A percentile compares a stretch with the other conserved stretches of the same genome.
These are phyloP conservation scores for Apiosordaria backusii DNA, from an alignment of 495 filamentous ascomycete genomes.

Conservation along the genomic window DNA sequence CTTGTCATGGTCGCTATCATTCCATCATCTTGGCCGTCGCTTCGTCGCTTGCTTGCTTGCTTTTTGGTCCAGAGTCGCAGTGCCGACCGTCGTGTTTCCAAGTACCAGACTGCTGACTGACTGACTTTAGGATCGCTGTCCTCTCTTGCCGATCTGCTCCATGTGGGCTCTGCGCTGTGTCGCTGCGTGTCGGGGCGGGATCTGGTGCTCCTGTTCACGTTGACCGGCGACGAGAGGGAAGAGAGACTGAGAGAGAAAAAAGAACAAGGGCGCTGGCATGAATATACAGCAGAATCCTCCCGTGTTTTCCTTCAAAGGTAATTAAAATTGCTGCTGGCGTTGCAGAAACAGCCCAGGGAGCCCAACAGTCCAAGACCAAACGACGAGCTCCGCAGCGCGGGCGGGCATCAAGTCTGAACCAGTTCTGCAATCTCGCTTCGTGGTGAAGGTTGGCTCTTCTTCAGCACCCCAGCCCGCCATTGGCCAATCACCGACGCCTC, in stretches of 20 bases:
- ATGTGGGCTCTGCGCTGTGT: neutral
- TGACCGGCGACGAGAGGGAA: neutral
- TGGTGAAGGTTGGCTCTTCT: conserved; percentile 14
- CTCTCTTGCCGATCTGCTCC: conserved; percentile 8
- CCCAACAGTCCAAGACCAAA: conserved; percentile 9
- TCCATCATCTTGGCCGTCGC: conserved; percentile 21
- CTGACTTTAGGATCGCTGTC: neutral
- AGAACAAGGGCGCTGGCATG: conserved; percentile 13
- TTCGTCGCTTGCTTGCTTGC: neutral
- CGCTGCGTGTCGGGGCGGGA: neutral
- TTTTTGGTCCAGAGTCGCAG: conserved; percentile 10
- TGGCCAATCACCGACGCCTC: conserved; percentile 21
- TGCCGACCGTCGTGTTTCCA: no score
- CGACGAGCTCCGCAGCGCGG: conserved; percentile 12
- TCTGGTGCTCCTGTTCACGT: neutral
- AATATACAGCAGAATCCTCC: conserved; percentile 6
- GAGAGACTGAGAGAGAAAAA: conserved; percentile 3
- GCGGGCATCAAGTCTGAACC: conserved; percentile 13
- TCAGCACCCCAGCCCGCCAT: conserved; percentile 10
- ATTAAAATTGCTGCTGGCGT: conserved; percentile 19
- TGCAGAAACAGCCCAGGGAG: conserved; percentile 5
- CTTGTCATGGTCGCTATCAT: conserved; percentile 28
- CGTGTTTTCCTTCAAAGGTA: conserved; percentile 3
- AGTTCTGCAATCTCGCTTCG: conserved; percentile 28
- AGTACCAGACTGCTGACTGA: no score